Base-by-base conservation (phyloP, 179 eudicot species). In the Beta lomatogona region DNA sequence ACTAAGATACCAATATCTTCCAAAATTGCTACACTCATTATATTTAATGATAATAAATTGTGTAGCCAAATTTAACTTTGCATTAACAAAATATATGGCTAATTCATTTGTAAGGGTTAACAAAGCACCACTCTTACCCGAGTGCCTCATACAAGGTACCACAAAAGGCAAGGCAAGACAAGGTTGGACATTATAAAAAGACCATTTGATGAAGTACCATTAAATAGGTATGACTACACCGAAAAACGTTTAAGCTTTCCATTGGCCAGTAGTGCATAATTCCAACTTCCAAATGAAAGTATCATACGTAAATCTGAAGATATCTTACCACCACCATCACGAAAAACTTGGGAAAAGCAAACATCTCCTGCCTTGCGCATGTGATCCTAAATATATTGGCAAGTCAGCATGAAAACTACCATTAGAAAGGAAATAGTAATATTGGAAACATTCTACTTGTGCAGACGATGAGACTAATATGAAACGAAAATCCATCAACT, bases 291-390 rank as follows among this genome's bases (percentile, higher is more conserved):
- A 57, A 7, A 53, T 73, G 13, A 28, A 69, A 21, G 44, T 4
- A 58, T 13, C 22, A 75, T 67, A 67, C 7, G 14, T 8, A 54
- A 18, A 72, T 9, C 14, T 44, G 6, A 57, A 79, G 44, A 78
- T 57, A 71, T 67, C 90, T 85, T 82, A 93, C 98, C 98, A 83
- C 91, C 87, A 71, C 92, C 88, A 73, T 94, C 97, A 70, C 92
- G 93, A 80, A 88, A 94, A 75, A 94, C 97, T 81, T 94, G 92
- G 52, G 98, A 90, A 82, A 93, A 94, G 79, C 94, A 92, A 82
- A 94, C 98, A 91, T 94, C 98, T 77, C 98, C 98, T 73, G 98
- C 98, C 83, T 85, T 88, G 52, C 98, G 97, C 98, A 94, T 94
- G 83, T 94, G 98, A 86, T 94, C 98, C 98, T 94, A 84, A 14